These are phyloP conservation scores for Trichomonas gallinae DNA, from an alignment of 208 protist genomes.

Conservation along the genomic window DNA sequence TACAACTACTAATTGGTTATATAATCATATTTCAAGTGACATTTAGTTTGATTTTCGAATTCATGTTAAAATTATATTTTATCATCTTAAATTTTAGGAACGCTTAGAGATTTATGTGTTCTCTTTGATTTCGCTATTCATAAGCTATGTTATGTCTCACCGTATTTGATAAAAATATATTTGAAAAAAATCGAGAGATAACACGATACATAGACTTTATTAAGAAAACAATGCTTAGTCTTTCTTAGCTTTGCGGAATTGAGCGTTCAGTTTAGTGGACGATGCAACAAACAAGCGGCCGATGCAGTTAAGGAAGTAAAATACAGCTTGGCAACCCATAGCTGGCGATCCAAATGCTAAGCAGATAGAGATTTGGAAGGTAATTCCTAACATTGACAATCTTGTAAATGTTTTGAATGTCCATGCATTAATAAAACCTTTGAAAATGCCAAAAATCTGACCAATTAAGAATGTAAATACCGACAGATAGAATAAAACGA, in stretches of 20 bases:
- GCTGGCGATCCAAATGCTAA: background rate
- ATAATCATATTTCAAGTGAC: too few species aligned
- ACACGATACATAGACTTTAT: too few species aligned
- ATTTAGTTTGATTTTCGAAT: too few species aligned
- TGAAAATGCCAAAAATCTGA: background rate
- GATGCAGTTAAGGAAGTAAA: background rate
- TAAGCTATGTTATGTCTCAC: too few species aligned
- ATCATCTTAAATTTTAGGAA: too few species aligned
- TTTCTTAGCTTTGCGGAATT: background rate
- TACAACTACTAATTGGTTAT: too few species aligned
- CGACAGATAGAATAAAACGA: background rate
- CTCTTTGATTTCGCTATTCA: too few species aligned
- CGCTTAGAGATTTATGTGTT: too few species aligned
- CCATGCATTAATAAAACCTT: background rate
- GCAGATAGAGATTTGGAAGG: background rate
- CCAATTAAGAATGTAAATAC: background rate
- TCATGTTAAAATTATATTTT: too few species aligned
- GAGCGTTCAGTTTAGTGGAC: background rate
- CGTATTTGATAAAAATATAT: too few species aligned
- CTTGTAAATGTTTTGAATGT: background rate
- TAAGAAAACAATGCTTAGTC: background rate
- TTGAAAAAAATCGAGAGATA: too few species aligned
- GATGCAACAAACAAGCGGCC: background rate
- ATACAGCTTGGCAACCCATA: background rate
- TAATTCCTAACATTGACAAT: background rate